Conservation (phyloP, 495 filamentous ascomycete genomes). For the Poronia punctata region DNA sequence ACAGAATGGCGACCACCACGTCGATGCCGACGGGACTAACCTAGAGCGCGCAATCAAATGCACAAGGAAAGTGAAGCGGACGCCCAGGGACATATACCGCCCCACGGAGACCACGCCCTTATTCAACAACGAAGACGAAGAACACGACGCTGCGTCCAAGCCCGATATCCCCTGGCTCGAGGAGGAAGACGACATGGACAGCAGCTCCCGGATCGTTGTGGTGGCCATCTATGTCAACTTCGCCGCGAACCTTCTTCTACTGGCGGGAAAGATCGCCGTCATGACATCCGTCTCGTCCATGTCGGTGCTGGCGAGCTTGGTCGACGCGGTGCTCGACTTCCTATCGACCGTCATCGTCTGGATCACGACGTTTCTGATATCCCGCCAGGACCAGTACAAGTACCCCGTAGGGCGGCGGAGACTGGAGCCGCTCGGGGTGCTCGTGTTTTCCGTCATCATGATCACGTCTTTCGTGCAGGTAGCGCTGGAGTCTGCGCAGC, state of each 20-base stretch:
- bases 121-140: slow-evolving; percentile 36
- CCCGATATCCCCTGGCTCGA: slow-evolving; percentile 46
- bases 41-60: neutral
- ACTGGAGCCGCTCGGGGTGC: slow-evolving; percentile 71
- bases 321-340: slow-evolving; percentile 85
- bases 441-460: slow-evolving; percentile 79
- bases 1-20: slow-evolving; percentile 13
- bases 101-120: slow-evolving; percentile 63
- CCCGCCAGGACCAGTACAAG: slow-evolving; percentile 65
- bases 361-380: slow-evolving; percentile 71
- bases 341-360: slow-evolving; percentile 81
- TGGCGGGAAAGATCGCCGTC: slow-evolving; percentile 74
- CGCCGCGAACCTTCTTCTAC: slow-evolving; percentile 69
- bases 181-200: slow-evolving; percentile 54
- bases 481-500: slow-evolving; percentile 60
- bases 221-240: slow-evolving; percentile 83
- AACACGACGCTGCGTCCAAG: slow-evolving; percentile 24
- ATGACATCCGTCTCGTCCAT: slow-evolving; percentile 73
- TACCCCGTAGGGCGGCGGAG: slow-evolving; percentile 73
- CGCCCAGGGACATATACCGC: slow-evolving; percentile 75
- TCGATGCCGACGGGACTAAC: slow-evolving; percentile 18
- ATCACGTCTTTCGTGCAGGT: slow-evolving; percentile 86
- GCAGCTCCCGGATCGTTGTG: slow-evolving; percentile 58
- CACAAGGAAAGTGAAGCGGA: slow-evolving; percentile 58
- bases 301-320: slow-evolving; percentile 80